Percentiles rank a stretch among this genome's conserved stretches.
Evolutionary conservation across 495 filamentous ascomycete genomes (phyloP).

Genomic region (Rhypophila decipiens): DNA sequence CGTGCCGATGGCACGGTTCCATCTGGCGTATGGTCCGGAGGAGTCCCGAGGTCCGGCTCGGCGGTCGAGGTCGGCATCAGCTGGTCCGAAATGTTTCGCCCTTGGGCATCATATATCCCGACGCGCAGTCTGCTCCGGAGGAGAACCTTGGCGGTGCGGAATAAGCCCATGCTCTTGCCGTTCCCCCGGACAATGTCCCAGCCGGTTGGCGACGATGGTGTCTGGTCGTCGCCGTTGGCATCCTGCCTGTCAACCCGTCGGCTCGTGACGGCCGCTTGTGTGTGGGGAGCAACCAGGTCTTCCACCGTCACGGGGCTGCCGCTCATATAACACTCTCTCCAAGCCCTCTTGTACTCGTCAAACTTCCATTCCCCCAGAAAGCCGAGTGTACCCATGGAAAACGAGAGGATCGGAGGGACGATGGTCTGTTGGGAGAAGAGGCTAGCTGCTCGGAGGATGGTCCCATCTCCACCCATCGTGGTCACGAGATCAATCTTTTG

Average conservation of each 20-base stretch:
- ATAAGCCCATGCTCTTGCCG: slow-evolving; percentile 75
- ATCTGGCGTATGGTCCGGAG: slow-evolving; percentile 9
- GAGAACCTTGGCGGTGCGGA: slow-evolving; percentile 67
- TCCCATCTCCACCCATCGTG: slow-evolving; percentile 92
- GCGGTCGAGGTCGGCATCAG: slow-evolving; percentile 39
- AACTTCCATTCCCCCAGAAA: slow-evolving; percentile 98
- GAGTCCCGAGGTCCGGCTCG: slow-evolving; percentile 32
- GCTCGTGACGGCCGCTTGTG: slow-evolving; percentile 25
- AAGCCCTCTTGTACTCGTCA: slow-evolving; percentile 79
- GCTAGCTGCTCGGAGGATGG: slow-evolving; percentile 84
- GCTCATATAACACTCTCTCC: slow-evolving; percentile 89
- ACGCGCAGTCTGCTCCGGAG: slow-evolving; percentile 82
- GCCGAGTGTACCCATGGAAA: slow-evolving; percentile 93
- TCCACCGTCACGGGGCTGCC: slow-evolving; percentile 55
- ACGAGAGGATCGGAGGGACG: slow-evolving; percentile 88
- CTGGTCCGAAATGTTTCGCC: slow-evolving; percentile 44
- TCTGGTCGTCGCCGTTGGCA: not conserved
- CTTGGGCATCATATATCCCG: slow-evolving; percentile 62
- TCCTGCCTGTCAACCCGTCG: slow-evolving; percentile 9
- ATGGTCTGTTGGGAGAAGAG: slow-evolving; percentile 75
- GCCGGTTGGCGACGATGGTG: slow-evolving; percentile 13
- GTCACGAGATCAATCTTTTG: slow-evolving; percentile 77
- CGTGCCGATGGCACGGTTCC: not conserved
- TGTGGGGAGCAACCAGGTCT: slow-evolving; percentile 39
- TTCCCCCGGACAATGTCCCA: slow-evolving; percentile 76